Percentiles rank a stretch among this genome's conserved stretches.
Conservation (phyloP, 345 rosid genomes). For the Aurinia saxatilis region DNA sequence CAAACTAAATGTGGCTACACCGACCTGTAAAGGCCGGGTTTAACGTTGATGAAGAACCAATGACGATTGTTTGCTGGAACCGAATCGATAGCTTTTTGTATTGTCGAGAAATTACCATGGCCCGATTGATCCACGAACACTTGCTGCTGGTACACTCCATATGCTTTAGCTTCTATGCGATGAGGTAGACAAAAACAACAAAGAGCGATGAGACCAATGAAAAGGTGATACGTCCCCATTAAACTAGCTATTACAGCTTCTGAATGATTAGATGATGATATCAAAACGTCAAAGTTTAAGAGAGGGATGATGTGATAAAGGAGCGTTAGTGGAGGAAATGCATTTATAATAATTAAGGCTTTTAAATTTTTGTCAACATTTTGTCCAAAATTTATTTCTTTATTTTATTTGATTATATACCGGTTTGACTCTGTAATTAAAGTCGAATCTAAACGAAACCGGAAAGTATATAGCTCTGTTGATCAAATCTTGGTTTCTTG, state of each 20-base stretch:
- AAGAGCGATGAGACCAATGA: not conserved
- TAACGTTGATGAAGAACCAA: constrained; percentile 50
- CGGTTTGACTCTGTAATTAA: not conserved
- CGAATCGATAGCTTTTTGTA: constrained; percentile 55
- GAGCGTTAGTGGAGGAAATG: not conserved
- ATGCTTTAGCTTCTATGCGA: not conserved
- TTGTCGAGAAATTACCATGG: constrained; percentile 40
- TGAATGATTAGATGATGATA: not conserved
- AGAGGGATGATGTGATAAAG: not conserved
- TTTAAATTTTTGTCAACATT: not conserved
- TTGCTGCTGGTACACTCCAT: constrained; percentile 1
- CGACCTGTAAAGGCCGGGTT: constrained; percentile 48
- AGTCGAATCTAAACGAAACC: not conserved
- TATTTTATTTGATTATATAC: not conserved
- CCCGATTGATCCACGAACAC: constrained; percentile 44
- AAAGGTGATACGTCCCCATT: constrained; percentile 1
- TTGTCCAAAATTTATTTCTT: constrained; percentile 4
- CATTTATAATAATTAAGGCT: not conserved
- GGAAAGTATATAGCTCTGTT: constrained; percentile 21
- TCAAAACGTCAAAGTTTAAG: constrained; percentile 10
- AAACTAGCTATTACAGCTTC: too few species aligned
- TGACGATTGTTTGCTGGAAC: constrained; percentile 38
- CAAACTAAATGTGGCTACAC: not conserved
- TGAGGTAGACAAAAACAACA: constrained; percentile 7
- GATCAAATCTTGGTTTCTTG: not conserved